These are phyloP conservation scores for Globisporangium okanoganense DNA, from an alignment of 352 stramenopile species.

Conservation along the genomic window DNA sequence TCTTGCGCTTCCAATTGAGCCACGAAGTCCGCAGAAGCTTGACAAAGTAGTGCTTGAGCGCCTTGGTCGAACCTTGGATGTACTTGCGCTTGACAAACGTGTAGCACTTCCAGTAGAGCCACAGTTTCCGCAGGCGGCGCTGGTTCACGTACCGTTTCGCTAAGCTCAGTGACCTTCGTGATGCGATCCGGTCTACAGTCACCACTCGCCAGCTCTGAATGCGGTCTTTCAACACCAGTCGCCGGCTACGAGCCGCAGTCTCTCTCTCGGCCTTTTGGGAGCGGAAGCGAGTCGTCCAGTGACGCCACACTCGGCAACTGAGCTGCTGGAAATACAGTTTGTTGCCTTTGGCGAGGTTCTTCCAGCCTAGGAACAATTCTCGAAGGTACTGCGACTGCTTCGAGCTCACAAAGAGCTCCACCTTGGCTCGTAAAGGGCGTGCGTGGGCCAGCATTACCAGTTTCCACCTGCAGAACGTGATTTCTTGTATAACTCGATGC, in stretches of 20 bases:
- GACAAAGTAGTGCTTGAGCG: slow-evolving; percentile 72
- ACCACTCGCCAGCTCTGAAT: slow-evolving; percentile 44
- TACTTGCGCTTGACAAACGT: slow-evolving; percentile 61
- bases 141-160: slow-evolving; percentile 64
- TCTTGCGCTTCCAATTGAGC: slow-evolving; percentile 19
- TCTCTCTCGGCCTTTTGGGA: slow-evolving; percentile 20
- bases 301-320: slow-evolving; percentile 28
- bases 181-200: slow-evolving; percentile 29
- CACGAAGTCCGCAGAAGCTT: slow-evolving; percentile 59
- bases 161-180: slow-evolving; percentile 41
- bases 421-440: slow-evolving; percentile 23
- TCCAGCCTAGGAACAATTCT: slow-evolving; percentile 26
- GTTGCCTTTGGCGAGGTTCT: slow-evolving; percentile 21
- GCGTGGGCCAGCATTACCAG: slow-evolving; percentile 35
- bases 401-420: slow-evolving; percentile 7
- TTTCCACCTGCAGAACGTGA: slow-evolving; percentile 49
- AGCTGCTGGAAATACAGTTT: slow-evolving; percentile 21
- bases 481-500: slow-evolving; percentile 15
- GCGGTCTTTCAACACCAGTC: slow-evolving; percentile 20
- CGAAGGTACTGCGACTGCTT: slow-evolving; percentile 5
- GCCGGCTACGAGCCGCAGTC: slow-evolving; percentile 17
- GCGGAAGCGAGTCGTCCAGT: slow-evolving; percentile 25
- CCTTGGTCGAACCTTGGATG: slow-evolving; percentile 64
- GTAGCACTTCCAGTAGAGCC: slow-evolving; percentile 80
- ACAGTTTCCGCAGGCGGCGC: slow-evolving; percentile 56